phyloP scores from a whole-genome alignment of 495 filamentous ascomycete species.

The Podospora sp. region DNA sequence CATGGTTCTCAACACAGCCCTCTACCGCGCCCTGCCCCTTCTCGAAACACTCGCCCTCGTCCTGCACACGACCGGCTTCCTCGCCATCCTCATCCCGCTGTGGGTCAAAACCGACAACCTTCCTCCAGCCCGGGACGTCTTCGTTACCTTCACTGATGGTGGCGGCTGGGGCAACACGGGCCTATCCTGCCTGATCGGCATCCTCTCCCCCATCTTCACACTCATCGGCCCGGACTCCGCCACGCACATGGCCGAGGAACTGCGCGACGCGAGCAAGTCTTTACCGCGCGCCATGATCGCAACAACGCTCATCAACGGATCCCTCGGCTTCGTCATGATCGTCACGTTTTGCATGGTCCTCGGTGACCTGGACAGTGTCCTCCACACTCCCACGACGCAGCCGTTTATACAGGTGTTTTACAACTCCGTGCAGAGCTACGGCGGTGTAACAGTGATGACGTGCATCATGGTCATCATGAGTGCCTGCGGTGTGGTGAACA shows the following conservation, averaged over 20 bases:
- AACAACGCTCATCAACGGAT: slow-evolving; percentile 52
- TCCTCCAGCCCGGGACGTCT: slow-evolving; percentile 47
- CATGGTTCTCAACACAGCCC: slow-evolving; percentile 59
- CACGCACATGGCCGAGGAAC: slow-evolving; percentile 63
- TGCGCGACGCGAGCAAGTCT: slow-evolving; percentile 56
- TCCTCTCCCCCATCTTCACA: slow-evolving; percentile 37
- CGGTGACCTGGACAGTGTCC: slow-evolving; percentile 47
- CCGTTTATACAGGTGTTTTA: slow-evolving; percentile 60
- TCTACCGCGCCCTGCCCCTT: slow-evolving; percentile 55
- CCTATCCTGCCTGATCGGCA: slow-evolving; percentile 57
- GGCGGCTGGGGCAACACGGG: slow-evolving; percentile 59
- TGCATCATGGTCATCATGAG: slow-evolving; percentile 53
- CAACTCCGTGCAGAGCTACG: slow-evolving; percentile 48
- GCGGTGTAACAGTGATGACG: slow-evolving; percentile 54
- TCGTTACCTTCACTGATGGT: slow-evolving; percentile 56
- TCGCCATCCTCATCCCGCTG: slow-evolving; percentile 63
- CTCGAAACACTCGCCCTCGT: slow-evolving; percentile 62
- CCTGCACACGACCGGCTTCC: slow-evolving; percentile 63
- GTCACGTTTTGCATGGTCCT: slow-evolving; percentile 57
- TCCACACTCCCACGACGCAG: slow-evolving; percentile 41
- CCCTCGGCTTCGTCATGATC: slow-evolving; percentile 55
- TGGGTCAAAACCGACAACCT: slow-evolving; percentile 55
- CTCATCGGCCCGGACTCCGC: slow-evolving; percentile 60
- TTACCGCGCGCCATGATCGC: slow-evolving; percentile 60
- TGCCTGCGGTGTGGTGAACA: slow-evolving; percentile 53